phyloP scores from a whole-genome alignment of 306 rosid genomes.

The Myrica gale region DNA sequence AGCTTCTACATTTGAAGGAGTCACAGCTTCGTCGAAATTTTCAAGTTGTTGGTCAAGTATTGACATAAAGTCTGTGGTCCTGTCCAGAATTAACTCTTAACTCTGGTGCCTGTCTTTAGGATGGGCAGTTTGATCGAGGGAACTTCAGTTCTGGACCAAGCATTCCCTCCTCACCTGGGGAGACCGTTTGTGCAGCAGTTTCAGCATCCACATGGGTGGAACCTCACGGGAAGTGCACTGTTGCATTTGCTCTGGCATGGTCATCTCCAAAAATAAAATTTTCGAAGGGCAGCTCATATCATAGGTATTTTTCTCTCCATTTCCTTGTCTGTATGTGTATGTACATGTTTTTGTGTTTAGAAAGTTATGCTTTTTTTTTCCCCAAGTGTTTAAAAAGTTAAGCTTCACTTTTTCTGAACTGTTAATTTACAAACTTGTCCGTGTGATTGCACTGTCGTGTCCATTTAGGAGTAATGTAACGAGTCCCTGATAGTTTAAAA shows the following conservation, averaged over 20 bases:
- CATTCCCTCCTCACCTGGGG: constrained; percentile 88
- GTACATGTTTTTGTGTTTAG: background rate
- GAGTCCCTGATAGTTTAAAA: background rate
- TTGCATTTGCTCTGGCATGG: constrained; percentile 93
- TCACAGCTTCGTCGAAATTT: background rate
- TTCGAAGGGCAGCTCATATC: constrained; percentile 77
- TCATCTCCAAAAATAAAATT: constrained; percentile 95
- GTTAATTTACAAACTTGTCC: background rate
- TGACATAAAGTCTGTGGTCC: background rate
- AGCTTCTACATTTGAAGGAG: background rate
- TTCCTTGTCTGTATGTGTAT: constrained; percentile 11
- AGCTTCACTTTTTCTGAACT: background rate
- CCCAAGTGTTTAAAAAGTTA: too few relatives aligned
- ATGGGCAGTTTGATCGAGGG: constrained; percentile 82
- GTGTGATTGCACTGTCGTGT: background rate
- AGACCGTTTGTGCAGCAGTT: constrained; percentile 92
- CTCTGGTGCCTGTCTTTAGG: constrained; percentile 47
- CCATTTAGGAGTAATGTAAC: background rate
- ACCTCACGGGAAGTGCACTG: constrained; percentile 96
- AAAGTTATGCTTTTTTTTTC: background rate
- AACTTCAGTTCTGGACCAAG: constrained; percentile 77
- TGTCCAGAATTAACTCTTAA: constrained; percentile 24
- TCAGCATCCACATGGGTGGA: constrained; percentile 98
- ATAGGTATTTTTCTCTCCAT: constrained; percentile 46
- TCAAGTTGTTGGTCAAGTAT: background rate